Conservation (phyloP, 23 red algal species). For the Gracilaria caudata region DNA sequence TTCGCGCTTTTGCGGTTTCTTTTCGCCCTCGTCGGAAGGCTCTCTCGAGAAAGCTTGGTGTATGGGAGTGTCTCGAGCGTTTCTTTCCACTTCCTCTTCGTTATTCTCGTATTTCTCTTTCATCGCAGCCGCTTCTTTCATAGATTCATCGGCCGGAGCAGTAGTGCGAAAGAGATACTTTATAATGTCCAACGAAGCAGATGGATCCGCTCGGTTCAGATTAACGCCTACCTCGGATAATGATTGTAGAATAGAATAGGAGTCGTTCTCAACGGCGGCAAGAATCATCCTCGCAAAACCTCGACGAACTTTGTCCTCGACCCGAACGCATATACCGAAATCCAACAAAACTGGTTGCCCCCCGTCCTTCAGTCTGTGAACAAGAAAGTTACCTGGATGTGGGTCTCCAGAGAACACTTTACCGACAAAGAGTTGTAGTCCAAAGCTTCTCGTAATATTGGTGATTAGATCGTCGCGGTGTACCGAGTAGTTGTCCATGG, state of each 20-base stretch:
- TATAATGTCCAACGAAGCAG: conserved; percentile 67
- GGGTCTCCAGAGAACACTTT: conserved; percentile 83
- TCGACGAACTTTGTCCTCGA: conserved; percentile 41
- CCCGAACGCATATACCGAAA: conserved; percentile 70
- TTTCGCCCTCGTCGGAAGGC: neutral
- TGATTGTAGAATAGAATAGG: conserved; percentile 60
- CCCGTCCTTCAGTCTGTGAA: conserved; percentile 25
- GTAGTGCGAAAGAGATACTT: conserved; percentile 79
- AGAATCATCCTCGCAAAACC: conserved; percentile 77
- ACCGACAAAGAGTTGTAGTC: conserved; percentile 63
- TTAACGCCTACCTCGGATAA: conserved; percentile 74
- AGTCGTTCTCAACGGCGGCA: conserved; percentile 79
- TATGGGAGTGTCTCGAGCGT: conserved; percentile 32
- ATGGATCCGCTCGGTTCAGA: conserved; percentile 64
- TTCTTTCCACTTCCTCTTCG: conserved; percentile 14
- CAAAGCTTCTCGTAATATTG: conserved; percentile 74
- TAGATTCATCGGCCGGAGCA: conserved; percentile 37
- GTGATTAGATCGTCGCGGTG: conserved; percentile 55
- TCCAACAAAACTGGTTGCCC: conserved; percentile 77
- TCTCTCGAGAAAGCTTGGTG: conserved; percentile 20
- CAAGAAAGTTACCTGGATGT: conserved; percentile 86
- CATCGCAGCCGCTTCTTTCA: conserved; percentile 27
- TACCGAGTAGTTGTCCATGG: conserved; percentile 44
- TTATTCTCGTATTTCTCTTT: conserved; percentile 22
- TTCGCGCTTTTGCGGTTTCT: conserved; percentile 7